Conservation (phyloP, 306 rosid species). For the Luffa acutangula region DNA sequence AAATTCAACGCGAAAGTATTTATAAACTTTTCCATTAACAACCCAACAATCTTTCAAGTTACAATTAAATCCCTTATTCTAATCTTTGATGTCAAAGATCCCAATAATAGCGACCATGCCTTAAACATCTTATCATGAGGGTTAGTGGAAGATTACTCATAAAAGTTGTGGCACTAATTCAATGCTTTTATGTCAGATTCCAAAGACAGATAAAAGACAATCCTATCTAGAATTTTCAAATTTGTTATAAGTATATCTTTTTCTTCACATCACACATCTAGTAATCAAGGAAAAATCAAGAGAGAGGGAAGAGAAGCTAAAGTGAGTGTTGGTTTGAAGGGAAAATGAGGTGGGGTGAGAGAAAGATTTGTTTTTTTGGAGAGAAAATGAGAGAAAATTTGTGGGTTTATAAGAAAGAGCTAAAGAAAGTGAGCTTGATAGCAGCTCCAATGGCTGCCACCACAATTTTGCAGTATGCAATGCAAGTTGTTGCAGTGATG, state of each 20-base stretch:
- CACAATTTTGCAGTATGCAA: not conserved
- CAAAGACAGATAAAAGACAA: not conserved
- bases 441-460: slow-evolving; percentile 20
- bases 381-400: slow-evolving; percentile 8
- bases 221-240: not conserved
- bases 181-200: not conserved
- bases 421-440: slow-evolving; percentile 9
- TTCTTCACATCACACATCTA: not conserved
- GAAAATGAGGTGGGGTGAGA: no score
- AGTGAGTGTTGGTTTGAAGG: no score
- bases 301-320: no score
- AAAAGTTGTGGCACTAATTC: not conserved
- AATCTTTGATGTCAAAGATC: no score
- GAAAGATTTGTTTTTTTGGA: not conserved
- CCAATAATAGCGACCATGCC: no score
- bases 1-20: no score
- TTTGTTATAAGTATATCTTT: not conserved
- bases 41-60: no score
- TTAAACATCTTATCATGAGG: not conserved
- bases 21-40: no score
- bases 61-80: no score
- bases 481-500: slow-evolving; percentile 11
- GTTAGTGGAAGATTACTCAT: not conserved
- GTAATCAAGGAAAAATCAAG: not conserved
- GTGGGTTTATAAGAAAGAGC: slow-evolving; percentile 1